Conservation (phyloP, 164 flowering plant species). For the Magnolia changhungtana region DNA sequence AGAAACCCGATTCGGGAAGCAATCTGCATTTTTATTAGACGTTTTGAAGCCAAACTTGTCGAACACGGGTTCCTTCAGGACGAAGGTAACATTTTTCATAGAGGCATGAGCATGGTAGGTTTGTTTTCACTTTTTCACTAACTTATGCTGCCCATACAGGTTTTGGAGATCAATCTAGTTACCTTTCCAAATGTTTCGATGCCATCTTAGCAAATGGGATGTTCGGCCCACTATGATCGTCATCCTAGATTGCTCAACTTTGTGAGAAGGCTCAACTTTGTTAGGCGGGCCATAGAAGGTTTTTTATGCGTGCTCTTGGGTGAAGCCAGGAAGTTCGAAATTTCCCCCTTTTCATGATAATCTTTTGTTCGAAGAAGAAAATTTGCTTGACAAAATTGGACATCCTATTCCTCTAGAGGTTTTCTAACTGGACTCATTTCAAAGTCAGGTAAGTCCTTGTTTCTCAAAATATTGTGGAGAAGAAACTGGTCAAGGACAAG, state of each 20-base stretch:
- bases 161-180: constrained; percentile 95
- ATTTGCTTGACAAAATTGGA: neutral
- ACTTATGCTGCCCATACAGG: constrained; percentile 39
- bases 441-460: neutral
- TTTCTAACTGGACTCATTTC: neutral
- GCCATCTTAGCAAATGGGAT: constrained; percentile 98
- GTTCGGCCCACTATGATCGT: constrained; percentile 99
- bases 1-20: constrained; percentile 89
- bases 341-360: neutral
- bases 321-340: too few species aligned
- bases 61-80: constrained; percentile 73
- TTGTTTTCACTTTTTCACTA: neutral
- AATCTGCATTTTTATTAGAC: constrained; percentile 74
- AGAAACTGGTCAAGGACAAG: neutral
- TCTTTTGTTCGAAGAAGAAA: neutral
- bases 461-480: neutral
- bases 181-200: constrained; percentile 99
- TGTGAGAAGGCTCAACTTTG: constrained; percentile 99
- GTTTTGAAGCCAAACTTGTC: constrained; percentile 79
- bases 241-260: constrained; percentile 91
- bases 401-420: neutral
- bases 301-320: constrained; percentile 85
- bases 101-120: neutral
- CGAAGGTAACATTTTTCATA: constrained; percentile 47
- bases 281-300: too few species aligned